phyloP scores from a whole-genome alignment of 345 rosid species.

The Rhodamnia argentea region DNA sequence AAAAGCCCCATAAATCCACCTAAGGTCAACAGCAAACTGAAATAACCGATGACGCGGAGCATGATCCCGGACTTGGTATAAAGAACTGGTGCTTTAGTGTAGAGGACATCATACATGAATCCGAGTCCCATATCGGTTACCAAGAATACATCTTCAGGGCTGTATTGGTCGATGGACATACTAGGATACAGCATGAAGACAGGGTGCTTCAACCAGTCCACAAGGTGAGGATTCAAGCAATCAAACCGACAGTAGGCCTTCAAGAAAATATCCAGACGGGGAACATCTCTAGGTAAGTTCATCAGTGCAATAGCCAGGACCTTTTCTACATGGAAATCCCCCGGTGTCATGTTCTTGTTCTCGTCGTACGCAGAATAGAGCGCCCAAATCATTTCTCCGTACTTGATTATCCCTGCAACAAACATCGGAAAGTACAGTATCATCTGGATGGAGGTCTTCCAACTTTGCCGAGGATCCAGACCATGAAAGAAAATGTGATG shows the following conservation, averaged over 20 bases:
- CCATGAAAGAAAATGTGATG: not conserved
- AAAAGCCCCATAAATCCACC: not conserved
- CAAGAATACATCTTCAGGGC: not conserved
- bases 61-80: not conserved
- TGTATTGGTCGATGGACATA: not conserved
- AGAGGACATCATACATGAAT: constrained; percentile 6
- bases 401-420: constrained; percentile 5
- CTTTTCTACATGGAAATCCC: not conserved
- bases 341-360: not conserved
- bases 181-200: not conserved
- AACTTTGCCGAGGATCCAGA: not conserved
- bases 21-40: not conserved
- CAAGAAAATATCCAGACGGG: not conserved
- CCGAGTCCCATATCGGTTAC: not conserved
- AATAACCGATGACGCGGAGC: not conserved
- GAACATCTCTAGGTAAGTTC: not conserved
- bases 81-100: not conserved
- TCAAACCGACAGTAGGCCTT: not conserved
- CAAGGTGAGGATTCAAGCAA: not conserved
- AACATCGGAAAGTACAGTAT: constrained; percentile 1
- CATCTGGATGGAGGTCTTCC: constrained; percentile 2
- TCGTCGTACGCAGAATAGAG: constrained; percentile 5
- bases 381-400: constrained; percentile 3
- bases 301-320: not conserved
- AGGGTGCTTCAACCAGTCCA: not conserved